Conservation (phyloP, 768 basidiomycete genomes). For the Ramaria sp. region DNA sequence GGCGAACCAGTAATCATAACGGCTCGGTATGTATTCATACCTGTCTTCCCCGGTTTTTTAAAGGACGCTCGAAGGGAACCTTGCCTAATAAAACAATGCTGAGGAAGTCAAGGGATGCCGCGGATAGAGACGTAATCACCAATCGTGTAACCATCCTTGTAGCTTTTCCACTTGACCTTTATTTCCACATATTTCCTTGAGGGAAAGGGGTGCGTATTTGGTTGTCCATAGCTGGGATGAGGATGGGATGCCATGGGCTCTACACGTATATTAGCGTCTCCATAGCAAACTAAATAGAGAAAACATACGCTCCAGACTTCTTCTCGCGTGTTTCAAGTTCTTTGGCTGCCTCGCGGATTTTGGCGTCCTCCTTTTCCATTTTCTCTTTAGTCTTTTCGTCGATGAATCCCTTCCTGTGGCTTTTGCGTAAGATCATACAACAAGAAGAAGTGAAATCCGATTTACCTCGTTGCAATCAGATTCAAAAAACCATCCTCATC, state of each 20-base stretch:
- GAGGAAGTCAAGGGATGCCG: background rate
- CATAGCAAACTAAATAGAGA: too few species aligned
- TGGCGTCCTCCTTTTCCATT: constrained; percentile 67
- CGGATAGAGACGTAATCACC: constrained; percentile 37
- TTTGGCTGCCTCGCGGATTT: constrained; percentile 59
- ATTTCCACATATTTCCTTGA: constrained; percentile 94
- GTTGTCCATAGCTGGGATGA: constrained; percentile 81
- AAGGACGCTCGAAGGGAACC: constrained; percentile 62
- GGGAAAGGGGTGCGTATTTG: constrained; percentile 78
- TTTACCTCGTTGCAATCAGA: constrained; percentile 66
- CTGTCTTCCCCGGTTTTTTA: constrained; percentile 90
- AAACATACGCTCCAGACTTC: constrained; percentile 24
- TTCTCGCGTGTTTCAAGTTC: constrained; percentile 72
- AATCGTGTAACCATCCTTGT: constrained; percentile 76
- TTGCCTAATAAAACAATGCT: constrained; percentile 40
- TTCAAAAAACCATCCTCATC: constrained; percentile 82
- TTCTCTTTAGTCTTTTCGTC: constrained; percentile 80
- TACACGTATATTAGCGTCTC: constrained; percentile 7
- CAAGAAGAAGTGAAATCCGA: constrained; percentile 22
- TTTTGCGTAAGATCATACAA: background rate
- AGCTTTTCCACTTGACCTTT: constrained; percentile 87
- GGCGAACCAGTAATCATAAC: constrained; percentile 89
- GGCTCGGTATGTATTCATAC: constrained; percentile 77
- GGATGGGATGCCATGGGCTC: constrained; percentile 33
- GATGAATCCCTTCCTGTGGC: constrained; percentile 26